These are phyloP conservation scores for Penicillium simplicissimum DNA, from an alignment of 495 filamentous ascomycete species.

Conservation along the genomic window DNA sequence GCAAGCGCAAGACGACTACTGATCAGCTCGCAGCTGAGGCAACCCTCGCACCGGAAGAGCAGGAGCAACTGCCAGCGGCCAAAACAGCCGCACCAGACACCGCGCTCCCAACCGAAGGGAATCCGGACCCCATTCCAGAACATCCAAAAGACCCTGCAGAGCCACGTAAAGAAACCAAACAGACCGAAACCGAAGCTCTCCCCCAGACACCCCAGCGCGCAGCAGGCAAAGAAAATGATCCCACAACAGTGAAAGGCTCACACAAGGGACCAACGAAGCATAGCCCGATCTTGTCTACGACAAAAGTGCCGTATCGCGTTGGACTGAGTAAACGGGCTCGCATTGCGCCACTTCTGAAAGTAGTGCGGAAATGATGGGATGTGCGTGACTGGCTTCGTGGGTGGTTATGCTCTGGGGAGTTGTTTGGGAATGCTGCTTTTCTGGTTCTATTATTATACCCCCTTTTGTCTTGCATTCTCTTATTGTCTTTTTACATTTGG, in stretches of 20 bases:
- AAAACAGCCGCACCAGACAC: not conserved
- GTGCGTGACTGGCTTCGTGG: not conserved
- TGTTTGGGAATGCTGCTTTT: not conserved
- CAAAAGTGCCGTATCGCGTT: constrained; percentile 62
- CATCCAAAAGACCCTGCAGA: not conserved
- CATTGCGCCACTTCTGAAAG: constrained; percentile 66
- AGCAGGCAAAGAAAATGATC: constrained; percentile 14
- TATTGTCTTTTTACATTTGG: not conserved
- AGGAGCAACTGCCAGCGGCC: constrained; percentile 1
- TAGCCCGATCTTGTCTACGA: constrained; percentile 52
- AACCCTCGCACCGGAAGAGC: constrained; percentile 1
- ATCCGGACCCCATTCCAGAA: not conserved
- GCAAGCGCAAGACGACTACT: constrained; percentile 43
- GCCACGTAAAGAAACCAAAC: not conserved
- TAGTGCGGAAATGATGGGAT: constrained; percentile 56
- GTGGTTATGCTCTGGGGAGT: not conserved
- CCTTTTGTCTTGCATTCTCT: constrained; percentile 6
- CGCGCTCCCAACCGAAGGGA: not conserved
- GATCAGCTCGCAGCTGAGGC: constrained; percentile 19
- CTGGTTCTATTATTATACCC: constrained; percentile 29
- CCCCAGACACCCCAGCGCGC: constrained; percentile 22
- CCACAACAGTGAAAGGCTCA: constrained; percentile 13
- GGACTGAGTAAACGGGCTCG: constrained; percentile 65
- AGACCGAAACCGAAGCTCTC: not conserved
- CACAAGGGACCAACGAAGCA: constrained; percentile 40